Evolutionary conservation across 2,329 filamentous ascomycete genomes (phyloP), one percentile per base, ranked within the genome.

Genomic region (Hymenoscyphus scutula): DNA sequence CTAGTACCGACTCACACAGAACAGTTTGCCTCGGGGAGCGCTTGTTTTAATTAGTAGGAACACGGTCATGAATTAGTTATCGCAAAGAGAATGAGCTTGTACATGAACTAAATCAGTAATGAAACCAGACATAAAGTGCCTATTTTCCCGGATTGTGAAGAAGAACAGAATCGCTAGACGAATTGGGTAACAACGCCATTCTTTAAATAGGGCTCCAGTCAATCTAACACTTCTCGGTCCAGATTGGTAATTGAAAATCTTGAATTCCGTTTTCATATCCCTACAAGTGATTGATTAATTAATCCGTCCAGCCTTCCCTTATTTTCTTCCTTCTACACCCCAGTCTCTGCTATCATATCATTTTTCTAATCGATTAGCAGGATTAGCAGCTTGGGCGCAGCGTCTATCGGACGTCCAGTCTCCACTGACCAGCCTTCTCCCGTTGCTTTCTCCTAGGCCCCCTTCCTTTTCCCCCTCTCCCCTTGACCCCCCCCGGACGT

Each of bases 401-500:
- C 41, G 41, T 48, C 41, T 48, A 48, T 48, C 53, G 27, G 27
- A 29, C 53, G 53, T 54, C 53, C 27, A 32, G 27, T n/a, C 53
- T 54, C 53, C 53, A 29, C 53, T 30, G 19, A 30, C 41, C 60
- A 58, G 48, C 55, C 60, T 53, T 62, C 38, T 58, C 29, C 56
- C 56, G 58, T 54, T 45, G 53, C 58, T 60, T 37, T 51, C 41
- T 55, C 25, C 56, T 59, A 55, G 17, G 48, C 48, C 56, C 53
- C 38, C 59, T 38, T 51, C 54, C 66, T 64, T 58, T 61, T 54
- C 59, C 57, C 62, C 61, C 63, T 30, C 51, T 58, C 64, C 56
- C n/a, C 17, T 8, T 23, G 3, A 3, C 17, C 41, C 41, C 41
- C 41, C 41, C n/a, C n/a, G 41, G 41, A n/a, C 41, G 15, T 25